These are phyloP conservation scores for Rosa rugosa DNA, from an alignment of 306 rosid species.

Conservation along the genomic window DNA sequence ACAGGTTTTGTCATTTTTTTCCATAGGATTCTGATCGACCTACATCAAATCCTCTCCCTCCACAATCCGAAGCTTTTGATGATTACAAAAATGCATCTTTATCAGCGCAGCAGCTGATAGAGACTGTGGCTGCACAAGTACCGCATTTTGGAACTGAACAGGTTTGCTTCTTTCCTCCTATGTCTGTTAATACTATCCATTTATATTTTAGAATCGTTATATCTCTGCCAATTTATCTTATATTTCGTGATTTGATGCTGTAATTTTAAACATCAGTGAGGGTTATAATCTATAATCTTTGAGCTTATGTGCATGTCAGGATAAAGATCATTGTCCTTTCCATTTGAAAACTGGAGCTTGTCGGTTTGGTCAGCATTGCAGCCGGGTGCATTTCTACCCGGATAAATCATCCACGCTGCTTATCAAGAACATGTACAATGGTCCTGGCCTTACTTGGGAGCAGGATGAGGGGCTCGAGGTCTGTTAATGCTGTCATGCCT, in stretches of 20 bases:
- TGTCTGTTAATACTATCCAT: background rate
- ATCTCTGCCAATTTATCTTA: background rate
- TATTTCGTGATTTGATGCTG: background rate
- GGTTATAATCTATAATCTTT: background rate
- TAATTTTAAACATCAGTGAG: background rate
- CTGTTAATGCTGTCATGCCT: constrained; percentile 69
- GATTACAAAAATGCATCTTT: constrained; percentile 31
- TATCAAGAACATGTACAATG: constrained; percentile 84
- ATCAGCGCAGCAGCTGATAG: constrained; percentile 36
- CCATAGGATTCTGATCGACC: constrained; percentile 57
- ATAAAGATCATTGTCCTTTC: constrained; percentile 94
- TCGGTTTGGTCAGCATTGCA: constrained; percentile 93
- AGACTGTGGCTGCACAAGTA: constrained; percentile 61
- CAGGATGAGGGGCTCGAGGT: constrained; percentile 99
- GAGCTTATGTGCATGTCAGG: constrained; percentile 45
- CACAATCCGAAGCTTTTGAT: constrained; percentile 54
- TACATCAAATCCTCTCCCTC: constrained; percentile 89
- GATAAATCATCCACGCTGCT: constrained; percentile 76
- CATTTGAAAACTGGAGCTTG: constrained; percentile 93
- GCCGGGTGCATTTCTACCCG: constrained; percentile 93
- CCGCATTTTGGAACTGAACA: constrained; percentile 95
- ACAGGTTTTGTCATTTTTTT: constrained; percentile 2
- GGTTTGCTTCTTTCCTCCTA: constrained; percentile 28
- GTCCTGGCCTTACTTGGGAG: constrained; percentile 98
- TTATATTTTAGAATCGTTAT: background rate